A percentile compares a stretch with the other conserved stretches of the same genome.
These are phyloP conservation scores for Schizopora paradoxa DNA, from an alignment of 1,284 basidiomycete genomes.

Conservation along the genomic window DNA sequence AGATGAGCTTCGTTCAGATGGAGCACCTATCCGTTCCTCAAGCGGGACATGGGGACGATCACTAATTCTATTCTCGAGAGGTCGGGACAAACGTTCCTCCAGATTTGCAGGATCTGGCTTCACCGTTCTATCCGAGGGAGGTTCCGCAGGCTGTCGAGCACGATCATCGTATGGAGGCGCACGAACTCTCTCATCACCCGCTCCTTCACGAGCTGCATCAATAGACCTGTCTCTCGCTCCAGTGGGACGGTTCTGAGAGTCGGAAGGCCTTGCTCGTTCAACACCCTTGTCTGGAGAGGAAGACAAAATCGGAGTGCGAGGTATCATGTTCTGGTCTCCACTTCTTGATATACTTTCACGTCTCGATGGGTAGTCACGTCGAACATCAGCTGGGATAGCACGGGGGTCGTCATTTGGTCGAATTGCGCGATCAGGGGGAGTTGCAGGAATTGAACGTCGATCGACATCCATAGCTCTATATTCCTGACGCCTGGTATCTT, in stretches of 20 bases:
- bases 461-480: slow-evolving; percentile 3
- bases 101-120: no score
- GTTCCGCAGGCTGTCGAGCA: slow-evolving; percentile 1
- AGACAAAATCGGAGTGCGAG: no score
- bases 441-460: slow-evolving; percentile 1
- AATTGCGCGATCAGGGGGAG: slow-evolving; percentile 1
- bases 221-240: no score
- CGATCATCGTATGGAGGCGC: neutral
- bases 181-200: slow-evolving; percentile 1
- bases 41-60: slow-evolving; percentile 7
- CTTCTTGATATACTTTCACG: no score
- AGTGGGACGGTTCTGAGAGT: no score
- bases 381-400: neutral
- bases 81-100: slow-evolving; percentile 6
- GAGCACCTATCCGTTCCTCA: slow-evolving; percentile 15
- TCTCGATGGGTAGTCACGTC: no score
- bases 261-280: no score
- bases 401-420: slow-evolving; percentile 4
- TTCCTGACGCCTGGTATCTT: slow-evolving; percentile 9
- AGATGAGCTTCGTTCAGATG: neutral
- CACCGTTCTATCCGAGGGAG: no score
- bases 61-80: slow-evolving; percentile 11
- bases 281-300: no score
- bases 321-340: no score
- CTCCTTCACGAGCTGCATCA: no score